phyloP scores from a whole-genome alignment of 2,329 filamentous ascomycete species.

The Fusarium sarcochroum region DNA sequence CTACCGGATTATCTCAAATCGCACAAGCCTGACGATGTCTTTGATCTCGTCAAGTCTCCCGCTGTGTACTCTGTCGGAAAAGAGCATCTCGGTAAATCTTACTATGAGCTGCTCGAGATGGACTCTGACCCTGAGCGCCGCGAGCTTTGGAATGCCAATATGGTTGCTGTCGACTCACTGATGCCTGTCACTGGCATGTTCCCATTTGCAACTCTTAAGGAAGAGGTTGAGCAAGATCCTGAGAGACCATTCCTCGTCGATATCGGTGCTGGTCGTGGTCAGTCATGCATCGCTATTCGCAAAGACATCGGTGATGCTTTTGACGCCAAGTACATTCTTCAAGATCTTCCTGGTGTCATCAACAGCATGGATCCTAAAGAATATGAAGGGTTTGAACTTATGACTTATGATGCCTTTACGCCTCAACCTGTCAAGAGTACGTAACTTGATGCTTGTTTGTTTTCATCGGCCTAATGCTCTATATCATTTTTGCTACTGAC shows the following conservation, averaged over 20 bases:
- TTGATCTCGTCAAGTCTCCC: constrained; percentile 52
- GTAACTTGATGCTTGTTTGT: not conserved
- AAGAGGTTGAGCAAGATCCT: constrained; percentile 49
- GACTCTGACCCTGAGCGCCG: constrained; percentile 49
- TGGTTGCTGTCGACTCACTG: constrained; percentile 51
- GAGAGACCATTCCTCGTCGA: constrained; percentile 52
- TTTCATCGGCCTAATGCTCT: not conserved
- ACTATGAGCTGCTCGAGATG: constrained; percentile 53
- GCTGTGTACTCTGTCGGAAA: constrained; percentile 52
- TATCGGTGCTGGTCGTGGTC: constrained; percentile 51
- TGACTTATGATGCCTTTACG: constrained; percentile 42
- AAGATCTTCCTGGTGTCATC: constrained; percentile 55
- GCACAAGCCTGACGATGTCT: constrained; percentile 51
- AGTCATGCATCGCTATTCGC: constrained; percentile 51
- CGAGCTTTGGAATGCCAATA: constrained; percentile 52
- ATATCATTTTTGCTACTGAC: fast-evolving
- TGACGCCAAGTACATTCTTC: constrained; percentile 50
- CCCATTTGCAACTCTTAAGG: constrained; percentile 50
- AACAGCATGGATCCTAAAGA: constrained; percentile 28
- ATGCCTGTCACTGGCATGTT: constrained; percentile 56
- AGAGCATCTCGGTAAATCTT: constrained; percentile 52
- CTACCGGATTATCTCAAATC: constrained; percentile 52
- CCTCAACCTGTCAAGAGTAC: constrained; percentile 44
- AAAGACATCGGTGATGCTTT: constrained; percentile 42
- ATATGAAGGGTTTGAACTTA: constrained; percentile 47